Evolutionary conservation across 2,329 filamentous ascomycete species (phyloP), one percentile per base, ranked within the genome.

Genomic region (Mariannaea elegans): DNA sequence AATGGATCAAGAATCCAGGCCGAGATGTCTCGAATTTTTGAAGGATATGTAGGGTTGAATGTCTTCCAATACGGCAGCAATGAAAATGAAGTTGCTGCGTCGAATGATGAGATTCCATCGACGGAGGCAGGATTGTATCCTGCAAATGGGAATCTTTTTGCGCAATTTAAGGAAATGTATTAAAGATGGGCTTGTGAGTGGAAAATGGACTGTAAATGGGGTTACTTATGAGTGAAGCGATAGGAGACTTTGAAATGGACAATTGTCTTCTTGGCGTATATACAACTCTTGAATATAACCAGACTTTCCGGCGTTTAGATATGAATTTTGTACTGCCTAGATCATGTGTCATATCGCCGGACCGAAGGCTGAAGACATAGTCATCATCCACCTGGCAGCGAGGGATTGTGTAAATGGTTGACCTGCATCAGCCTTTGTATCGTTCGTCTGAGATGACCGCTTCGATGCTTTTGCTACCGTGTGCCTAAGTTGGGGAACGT

Each of bases 1-100:
- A 86, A 85, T 24, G 84, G 84, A 4, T 64, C 77, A 24, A 78
- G 78, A 64, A 79, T 87, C 34, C 82, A 84, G 55, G 81, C 66
- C 19, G 84, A 87, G 66, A 84, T 87, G 80, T 82, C 79, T 12
- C 78, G 80, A 1, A 78, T 81, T 16, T 78, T 77, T 34, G 76
- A 80, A 56, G 73, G 73, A 32, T 79, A 78, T 46, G 72, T 78
- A 4, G 73, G 71, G 1, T 64, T 76, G 34, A 76, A 74, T 21
- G 65, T 76, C 54, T 76, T 76, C 45, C 73, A 75, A 34, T 69
- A 68, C 10, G 65, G 63, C 14, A 66, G 70, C 23, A 66, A 64
- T 13, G 72, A 71, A 4, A 72, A 73, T 3, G 69, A 70, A 24
- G 63, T 66, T 3, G 47, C 68, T 3, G 49, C 59, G 32, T 46